Evolutionary conservation across 768 basidiomycete genomes (phyloP).

Genomic region (Calocybe indica): DNA sequence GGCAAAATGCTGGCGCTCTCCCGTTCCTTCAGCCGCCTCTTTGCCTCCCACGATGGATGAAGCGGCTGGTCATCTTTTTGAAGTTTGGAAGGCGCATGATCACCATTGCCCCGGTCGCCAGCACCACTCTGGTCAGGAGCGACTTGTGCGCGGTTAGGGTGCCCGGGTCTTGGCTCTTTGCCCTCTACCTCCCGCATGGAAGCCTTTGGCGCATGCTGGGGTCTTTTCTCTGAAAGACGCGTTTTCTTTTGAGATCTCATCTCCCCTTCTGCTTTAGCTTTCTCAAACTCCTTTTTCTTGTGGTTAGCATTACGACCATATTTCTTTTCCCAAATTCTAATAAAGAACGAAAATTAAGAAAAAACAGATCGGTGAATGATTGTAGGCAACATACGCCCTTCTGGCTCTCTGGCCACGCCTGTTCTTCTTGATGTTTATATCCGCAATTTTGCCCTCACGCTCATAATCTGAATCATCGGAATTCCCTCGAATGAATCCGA

Average conservation of each 20-base stretch:
- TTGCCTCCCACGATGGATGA: slow-evolving; percentile 98
- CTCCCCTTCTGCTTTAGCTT: slow-evolving; percentile 3
- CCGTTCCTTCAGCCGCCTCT: slow-evolving; percentile 72
- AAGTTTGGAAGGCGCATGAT: not conserved
- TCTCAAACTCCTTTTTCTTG: slow-evolving; percentile 55
- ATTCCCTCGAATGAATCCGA: slow-evolving; percentile 78
- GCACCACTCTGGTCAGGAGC: not conserved
- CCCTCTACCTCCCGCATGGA: not conserved
- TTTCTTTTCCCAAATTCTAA: slow-evolving; percentile 97
- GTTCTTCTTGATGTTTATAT: slow-evolving; percentile 66
- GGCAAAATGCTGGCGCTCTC: slow-evolving; percentile 54
- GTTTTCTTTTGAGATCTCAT: not conserved
- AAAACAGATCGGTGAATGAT: not conserved
- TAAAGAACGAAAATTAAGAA: not conserved
- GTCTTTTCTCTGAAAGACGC: not conserved
- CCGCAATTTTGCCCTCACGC: slow-evolving; percentile 47
- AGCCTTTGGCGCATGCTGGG: not conserved
- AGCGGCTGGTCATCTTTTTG: slow-evolving; percentile 36
- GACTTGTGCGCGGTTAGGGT: not conserved
- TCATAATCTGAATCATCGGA: slow-evolving; percentile 77
- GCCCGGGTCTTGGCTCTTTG: too few relatives aligned
- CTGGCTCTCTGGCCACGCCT: slow-evolving; percentile 91
- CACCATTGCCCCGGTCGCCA: not conserved
- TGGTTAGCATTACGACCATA: slow-evolving; percentile 91
- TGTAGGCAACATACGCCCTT: slow-evolving; percentile 65